Base-by-base conservation (phyloP, 2,329 filamentous ascomycete genomes). In the Conoideocrella luteorostrata region DNA sequence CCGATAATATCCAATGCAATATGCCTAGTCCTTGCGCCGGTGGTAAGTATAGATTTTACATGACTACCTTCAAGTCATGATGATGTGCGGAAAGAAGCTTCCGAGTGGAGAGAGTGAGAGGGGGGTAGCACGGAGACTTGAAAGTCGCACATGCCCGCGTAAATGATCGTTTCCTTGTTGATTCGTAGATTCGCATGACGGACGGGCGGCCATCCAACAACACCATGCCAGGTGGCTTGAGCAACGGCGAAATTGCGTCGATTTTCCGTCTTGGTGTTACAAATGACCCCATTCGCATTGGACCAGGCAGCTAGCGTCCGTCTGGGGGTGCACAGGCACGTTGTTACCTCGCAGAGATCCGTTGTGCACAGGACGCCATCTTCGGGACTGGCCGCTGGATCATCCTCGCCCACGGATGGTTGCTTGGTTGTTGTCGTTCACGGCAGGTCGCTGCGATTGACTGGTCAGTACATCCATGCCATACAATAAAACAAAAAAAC, bases 401-500 rank as follows among this genome's bases (percentile, higher is more conserved):
- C 44, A 67, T 50, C 49, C 65, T 65, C 12, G 61, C 57, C 62
- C 65, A 65, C 1, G 64, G 63, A 44, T 62, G 56, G 23, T 60
- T 63, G 55, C 58, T 65, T 11, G 64, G 64, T 41, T 62, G 61
- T 36, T 62, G 62, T 44, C 64, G 62, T 55, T 67, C 64, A 21
- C 63, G 62, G 47, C 64, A 67, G 20, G 64, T 62, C 49, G 63
- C 64, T 67, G 48, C 13, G 47, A 18, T 41, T 20, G 43, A 24
- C 5, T 39, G 38, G 49, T 59, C 49, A 58, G 55, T 50, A 50
- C 10, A 23, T n/a, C n/a, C n/a, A 13, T n/a, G 13, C 24, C 5
- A 26, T 29, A 21, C 13, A n/a, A 37, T 24, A 11, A 18, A 11
- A 11, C 35, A 15, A n/a, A 13, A 18, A 5, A 23, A 32, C 30